Evolutionary conservation across 1,284 basidiomycete species (phyloP), one percentile per base, ranked within the genome.

Genomic region (Butyriboletus appendiculatus): DNA sequence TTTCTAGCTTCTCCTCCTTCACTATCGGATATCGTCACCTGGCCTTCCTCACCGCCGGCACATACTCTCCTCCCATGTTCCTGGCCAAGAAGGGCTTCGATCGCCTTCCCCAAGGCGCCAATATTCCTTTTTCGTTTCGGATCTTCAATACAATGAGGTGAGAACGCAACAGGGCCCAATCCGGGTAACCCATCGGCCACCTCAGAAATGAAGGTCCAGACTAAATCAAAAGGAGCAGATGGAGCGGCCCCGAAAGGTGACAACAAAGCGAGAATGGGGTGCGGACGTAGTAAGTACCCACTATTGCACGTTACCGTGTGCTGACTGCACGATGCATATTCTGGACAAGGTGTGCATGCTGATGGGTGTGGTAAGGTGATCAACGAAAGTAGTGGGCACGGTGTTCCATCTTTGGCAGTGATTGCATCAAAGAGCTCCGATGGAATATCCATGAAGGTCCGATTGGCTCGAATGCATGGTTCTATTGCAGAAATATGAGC

Each of bases 271-370:
- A 92, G 66, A 28, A 90, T 64, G 16, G 83, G 77, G 64, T 88
- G 83, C 16, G 85, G 79, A 49, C 79, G 81, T 38, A 91, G 76
- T 59, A 96, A 74, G 69, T 88, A 94, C 28, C 92, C 90, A 32
- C 77, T 80, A 46, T 86, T 85, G 72, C 95, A 98, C 3, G 76
- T 76, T 45, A 90, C 75, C 46, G 79, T 78, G 57, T 81, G 71
- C 32, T 82, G 85, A 14, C 75, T 76, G 72, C 95, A 98, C 18
- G 75, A 75, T 3, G 86, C 96, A 70, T 94, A 90, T 45, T 81
- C 77, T 12, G 96, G 96, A 68, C 95, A 98, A 15, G 86, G 82
- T 3, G 90, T 86, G 73, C 95, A 98, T n/a, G 78, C 65, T 32
- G 83, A 77, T 0, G 94, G 87, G 52, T 77, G 80, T 32, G 82